Conservation (phyloP, 805 yeast species). For the Teunomyces panamensis region DNA sequence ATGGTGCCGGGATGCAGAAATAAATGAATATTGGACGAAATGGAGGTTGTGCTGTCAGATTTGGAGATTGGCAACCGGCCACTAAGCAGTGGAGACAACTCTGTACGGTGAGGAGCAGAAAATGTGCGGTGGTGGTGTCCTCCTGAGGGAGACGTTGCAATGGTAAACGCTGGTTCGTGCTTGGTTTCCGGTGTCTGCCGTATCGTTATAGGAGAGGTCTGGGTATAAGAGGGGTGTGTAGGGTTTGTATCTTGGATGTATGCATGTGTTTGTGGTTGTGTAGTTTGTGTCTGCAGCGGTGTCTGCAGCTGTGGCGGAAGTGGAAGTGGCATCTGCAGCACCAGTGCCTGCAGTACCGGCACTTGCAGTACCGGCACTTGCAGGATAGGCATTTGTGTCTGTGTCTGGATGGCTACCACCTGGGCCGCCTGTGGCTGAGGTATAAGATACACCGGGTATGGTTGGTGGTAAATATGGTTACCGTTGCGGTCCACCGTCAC, state of each 20-base stretch:
- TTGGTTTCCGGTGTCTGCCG: conserved; percentile 2
- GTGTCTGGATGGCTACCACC: not conserved
- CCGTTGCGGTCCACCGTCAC: conserved; percentile 19
- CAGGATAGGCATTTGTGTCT: conserved; percentile 1
- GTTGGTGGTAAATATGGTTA: conserved; percentile 27
- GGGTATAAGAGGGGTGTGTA: conserved; percentile 5
- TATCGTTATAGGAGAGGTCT: conserved; percentile 26
- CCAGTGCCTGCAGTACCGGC: conserved; percentile 1
- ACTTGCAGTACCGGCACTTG: conserved; percentile 4
- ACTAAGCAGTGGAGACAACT: not conserved
- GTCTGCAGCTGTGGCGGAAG: not conserved
- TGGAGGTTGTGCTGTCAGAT: conserved; percentile 26
- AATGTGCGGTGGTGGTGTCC: conserved; percentile 2
- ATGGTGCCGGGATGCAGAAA: conserved; percentile 23
- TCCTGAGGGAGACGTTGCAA: conserved; percentile 5
- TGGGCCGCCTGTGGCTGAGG: conserved; percentile 5
- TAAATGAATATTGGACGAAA: conserved; percentile 19
- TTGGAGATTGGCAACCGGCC: conserved; percentile 14
- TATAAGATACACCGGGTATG: conserved; percentile 38
- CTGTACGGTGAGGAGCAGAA: conserved; percentile 2
- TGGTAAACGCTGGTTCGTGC: conserved; percentile 4
- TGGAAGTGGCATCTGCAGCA: not conserved
- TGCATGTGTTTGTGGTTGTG: not conserved
- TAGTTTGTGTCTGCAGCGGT: not conserved
- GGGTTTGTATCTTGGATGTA: not conserved